A percentile compares a stretch with the other conserved stretches of the same genome.
phyloP scores from a whole-genome alignment of 208 protist genomes.

The Endotrypanum monterogeii region DNA sequence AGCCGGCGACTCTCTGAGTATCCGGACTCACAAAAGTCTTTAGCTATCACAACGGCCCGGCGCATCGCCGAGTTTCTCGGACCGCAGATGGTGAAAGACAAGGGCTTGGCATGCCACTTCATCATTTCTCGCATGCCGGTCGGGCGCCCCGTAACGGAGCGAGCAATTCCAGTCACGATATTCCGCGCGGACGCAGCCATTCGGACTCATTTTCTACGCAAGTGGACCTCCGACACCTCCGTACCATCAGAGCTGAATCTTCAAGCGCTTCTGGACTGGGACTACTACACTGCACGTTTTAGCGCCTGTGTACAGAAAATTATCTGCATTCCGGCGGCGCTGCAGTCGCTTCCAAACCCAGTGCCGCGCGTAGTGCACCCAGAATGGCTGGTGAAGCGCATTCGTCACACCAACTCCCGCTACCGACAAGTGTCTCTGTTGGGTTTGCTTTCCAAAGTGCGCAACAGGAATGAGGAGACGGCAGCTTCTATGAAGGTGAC shows the following conservation, averaged over 20 bases:
- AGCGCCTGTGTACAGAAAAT: slow-evolving; percentile 98
- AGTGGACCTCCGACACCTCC: slow-evolving; percentile 93
- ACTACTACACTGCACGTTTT: slow-evolving; percentile 99
- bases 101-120: slow-evolving; percentile 97
- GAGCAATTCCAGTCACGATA: slow-evolving; percentile 97
- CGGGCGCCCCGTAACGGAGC: slow-evolving; percentile 96
- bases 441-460: slow-evolving; percentile 52
- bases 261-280: slow-evolving; percentile 98
- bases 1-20: slow-evolving; percentile 96
- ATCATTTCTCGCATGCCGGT: slow-evolving; percentile 97
- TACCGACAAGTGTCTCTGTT: slow-evolving; percentile 74
- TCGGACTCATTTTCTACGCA: slow-evolving; percentile 92
- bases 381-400: slow-evolving; percentile 96
- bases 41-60: slow-evolving; percentile 97
- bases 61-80: slow-evolving; percentile 99
- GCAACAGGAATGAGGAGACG: background rate
- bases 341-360: slow-evolving; percentile 97
- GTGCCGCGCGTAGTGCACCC: slow-evolving; percentile 97
- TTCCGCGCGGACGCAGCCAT: slow-evolving; percentile 94
- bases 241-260: slow-evolving; percentile 77
- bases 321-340: slow-evolving; percentile 99
- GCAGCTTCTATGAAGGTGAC: background rate
- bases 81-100: slow-evolving; percentile 97
- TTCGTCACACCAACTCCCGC: slow-evolving; percentile 83
- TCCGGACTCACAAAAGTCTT: slow-evolving; percentile 97